Evolutionary conservation across 352 stramenopile species (phyloP).

Genomic region (Phytopythium litorale): DNA sequence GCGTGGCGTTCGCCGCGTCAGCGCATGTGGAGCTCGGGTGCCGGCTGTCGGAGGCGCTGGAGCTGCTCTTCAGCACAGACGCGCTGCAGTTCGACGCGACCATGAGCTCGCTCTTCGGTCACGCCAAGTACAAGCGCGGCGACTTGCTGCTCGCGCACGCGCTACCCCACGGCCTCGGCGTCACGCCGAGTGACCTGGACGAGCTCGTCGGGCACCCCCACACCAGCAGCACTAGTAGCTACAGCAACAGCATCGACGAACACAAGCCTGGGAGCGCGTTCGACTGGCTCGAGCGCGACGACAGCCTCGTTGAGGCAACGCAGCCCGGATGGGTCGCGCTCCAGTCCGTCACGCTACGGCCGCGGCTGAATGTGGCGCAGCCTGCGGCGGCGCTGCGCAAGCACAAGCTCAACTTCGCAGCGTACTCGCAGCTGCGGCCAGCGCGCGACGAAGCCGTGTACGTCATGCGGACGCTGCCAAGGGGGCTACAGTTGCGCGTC

Average conservation of each 20-base stretch:
- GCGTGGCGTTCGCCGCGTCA: conserved; percentile 51
- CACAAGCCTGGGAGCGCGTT: conserved; percentile 1
- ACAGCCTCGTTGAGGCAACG: conserved; percentile 21
- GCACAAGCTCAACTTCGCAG: conserved; percentile 59
- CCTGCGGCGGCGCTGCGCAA: conserved; percentile 25
- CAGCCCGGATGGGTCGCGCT: conserved; percentile 35
- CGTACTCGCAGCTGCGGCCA: conserved; percentile 40
- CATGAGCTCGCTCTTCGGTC: conserved; percentile 53
- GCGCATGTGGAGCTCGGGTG: conserved; percentile 55
- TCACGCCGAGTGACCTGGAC: conserved; percentile 10
- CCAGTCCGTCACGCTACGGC: conserved; percentile 43
- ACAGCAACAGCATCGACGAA: conserved; percentile 7
- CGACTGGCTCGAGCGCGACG: conserved; percentile 14
- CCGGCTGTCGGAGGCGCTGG: conserved; percentile 46
- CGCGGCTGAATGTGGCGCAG: conserved; percentile 20
- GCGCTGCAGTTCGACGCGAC: conserved; percentile 42
- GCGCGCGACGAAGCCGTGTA: conserved; percentile 50
- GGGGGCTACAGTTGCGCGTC: conserved; percentile 37
- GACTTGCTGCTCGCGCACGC: conserved; percentile 41
- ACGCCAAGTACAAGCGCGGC: conserved; percentile 47
- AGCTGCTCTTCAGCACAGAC: conserved; percentile 64
- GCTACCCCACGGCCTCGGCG: conserved; percentile 22
- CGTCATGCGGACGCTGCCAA: conserved; percentile 60
- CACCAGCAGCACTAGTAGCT: background rate
- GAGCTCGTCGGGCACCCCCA: background rate